These are phyloP conservation scores for Amylostereum chailletii DNA, from an alignment of 1,284 basidiomycete species.

Conservation along the genomic window DNA sequence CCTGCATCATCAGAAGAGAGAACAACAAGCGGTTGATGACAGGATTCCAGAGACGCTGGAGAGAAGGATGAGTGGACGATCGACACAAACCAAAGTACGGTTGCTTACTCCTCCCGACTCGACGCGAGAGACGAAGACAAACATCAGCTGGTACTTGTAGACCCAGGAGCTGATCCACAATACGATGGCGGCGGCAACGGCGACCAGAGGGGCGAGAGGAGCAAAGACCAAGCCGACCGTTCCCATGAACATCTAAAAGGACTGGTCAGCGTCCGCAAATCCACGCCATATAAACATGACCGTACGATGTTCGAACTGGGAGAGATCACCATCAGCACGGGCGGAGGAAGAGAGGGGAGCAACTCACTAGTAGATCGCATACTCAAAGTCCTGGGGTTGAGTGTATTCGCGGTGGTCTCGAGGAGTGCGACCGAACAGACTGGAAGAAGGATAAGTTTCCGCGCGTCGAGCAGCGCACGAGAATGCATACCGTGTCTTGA, in stretches of 20 bases:
- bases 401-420: constrained; percentile 96
- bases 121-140: constrained; percentile 80
- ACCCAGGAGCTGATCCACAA: constrained; percentile 80
- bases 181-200: constrained; percentile 65
- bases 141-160: constrained; percentile 92
- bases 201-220: constrained; percentile 84
- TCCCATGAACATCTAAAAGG: constrained; percentile 69
- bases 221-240: constrained; percentile 87
- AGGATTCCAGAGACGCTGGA: constrained; percentile 86
- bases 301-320: constrained; percentile 59
- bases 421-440: constrained; percentile 90
- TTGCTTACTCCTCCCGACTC: constrained; percentile 81
- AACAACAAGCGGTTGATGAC: constrained; percentile 79
- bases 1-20: constrained; percentile 74
- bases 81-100: not conserved
- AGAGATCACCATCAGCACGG: constrained; percentile 7
- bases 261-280: constrained; percentile 9
- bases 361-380: constrained; percentile 80
- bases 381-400: constrained; percentile 89
- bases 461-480: not conserved
- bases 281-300: not conserved
- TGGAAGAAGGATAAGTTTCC: constrained; percentile 18
- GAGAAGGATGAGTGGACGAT: constrained; percentile 3
- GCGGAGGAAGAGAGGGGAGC: not conserved
- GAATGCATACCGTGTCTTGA: constrained; percentile 60